Percentiles rank a stretch among this genome's conserved stretches.
Conservation (phyloP, 257 asterid genomes). For the Capsicum pubescens region DNA sequence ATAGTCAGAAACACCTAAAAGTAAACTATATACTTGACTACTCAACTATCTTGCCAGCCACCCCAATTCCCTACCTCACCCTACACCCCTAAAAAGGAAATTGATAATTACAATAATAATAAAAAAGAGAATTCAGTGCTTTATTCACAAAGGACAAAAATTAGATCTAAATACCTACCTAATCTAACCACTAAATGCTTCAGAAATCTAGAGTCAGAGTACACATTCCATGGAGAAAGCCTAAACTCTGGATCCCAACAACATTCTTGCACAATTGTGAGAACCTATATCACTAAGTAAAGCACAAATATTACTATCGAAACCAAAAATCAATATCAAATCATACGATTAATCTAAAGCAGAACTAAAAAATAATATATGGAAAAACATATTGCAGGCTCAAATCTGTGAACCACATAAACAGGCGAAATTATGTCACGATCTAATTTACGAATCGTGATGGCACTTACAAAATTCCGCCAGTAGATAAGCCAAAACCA, state of each 20-base stretch:
- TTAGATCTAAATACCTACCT: conserved; percentile 68
- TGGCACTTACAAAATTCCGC: no score
- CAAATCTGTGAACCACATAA: neutral
- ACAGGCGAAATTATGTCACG: no score
- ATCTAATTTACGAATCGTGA: no score
- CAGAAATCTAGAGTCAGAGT: conserved; percentile 81
- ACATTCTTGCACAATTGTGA: conserved; percentile 81
- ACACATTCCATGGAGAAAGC: conserved; percentile 83
- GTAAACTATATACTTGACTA: neutral
- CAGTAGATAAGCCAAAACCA: no score
- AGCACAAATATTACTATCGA: neutral
- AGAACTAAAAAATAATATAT: neutral
- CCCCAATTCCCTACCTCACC: neutral
- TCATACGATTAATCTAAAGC: neutral
- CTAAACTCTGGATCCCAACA: conserved; percentile 76
- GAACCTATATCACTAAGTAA: conserved; percentile 80
- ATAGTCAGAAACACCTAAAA: neutral
- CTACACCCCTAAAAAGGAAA: no score
- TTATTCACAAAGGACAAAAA: conserved; percentile 4
- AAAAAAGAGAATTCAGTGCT: neutral
- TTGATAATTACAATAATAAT: neutral
- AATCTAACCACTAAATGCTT: conserved; percentile 93
- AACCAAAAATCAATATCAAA: neutral
- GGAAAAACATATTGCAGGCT: neutral
- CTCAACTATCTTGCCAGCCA: neutral